Evolutionary conservation across 106 monocot species (phyloP), one percentile per base, ranked within the genome.

Genomic region (Dendrobium catenatum): DNA sequence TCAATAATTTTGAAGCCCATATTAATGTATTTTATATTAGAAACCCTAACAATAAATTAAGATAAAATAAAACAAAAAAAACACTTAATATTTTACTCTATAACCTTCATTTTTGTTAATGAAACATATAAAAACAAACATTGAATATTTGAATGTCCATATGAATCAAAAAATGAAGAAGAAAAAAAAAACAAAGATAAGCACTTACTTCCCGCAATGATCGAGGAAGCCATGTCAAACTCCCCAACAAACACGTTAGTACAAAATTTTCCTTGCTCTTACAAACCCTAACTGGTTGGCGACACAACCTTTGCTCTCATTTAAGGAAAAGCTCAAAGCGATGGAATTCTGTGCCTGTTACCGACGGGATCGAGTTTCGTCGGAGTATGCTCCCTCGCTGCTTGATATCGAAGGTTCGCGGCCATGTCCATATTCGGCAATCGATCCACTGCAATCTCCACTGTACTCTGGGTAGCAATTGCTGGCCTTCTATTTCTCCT

Each of bases 381-480:
- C 86, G 11, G 88, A 85, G 79, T 78, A 87, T 20, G 9, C 54
- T 19, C 41, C 82, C 4, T 87, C 87, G 33, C 87, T 87, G 87
- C 85, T 84, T 8, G 85, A 87, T 37, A 73, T 55, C 0, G 82
- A 76, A 11, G 49, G 76, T 49, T 76, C 80, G 27, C 54, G 72
- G 31, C 26, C 78, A 47, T 44, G 79, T 0, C 56, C 83, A 46
- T 80, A 83, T 5, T 87, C 87, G 6, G 46, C 29, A 16, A 83
- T 72, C 3, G 79, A 68, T 4, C 77, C 85, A 55, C 83, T 85
- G 70, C 73, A 89, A 8, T 91, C 92, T 3, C 47, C 83, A n/a
- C 84, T 88, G 59, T 78, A 85, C 49, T 89, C 92, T 0, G 86
- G 88, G 55, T 86, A 9, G 82, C 77, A 5, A 87, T 33, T 41